Evolutionary conservation across 345 rosid genomes (phyloP).

Genomic region (Bruguiera sexangula): DNA sequence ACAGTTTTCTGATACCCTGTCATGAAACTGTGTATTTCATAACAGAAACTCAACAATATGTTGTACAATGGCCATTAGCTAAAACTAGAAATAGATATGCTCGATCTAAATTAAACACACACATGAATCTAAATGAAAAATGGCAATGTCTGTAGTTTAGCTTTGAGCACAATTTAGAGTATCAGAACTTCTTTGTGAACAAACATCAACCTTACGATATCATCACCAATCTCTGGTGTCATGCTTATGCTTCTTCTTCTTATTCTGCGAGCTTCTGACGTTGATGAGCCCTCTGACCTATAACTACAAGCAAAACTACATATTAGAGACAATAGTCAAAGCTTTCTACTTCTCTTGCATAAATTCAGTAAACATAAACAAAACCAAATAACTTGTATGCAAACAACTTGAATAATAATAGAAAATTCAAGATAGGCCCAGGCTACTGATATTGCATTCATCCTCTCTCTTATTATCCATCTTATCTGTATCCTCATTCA

Average conservation of each 20-base stretch:
- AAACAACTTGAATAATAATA: background rate
- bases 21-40: too few relatives aligned
- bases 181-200: background rate
- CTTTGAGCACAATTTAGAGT: background rate
- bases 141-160: too few relatives aligned
- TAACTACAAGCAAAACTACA: slow-evolving; percentile 30
- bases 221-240: slow-evolving; percentile 98
- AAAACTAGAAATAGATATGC: too few relatives aligned
- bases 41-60: too few relatives aligned
- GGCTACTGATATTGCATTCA: background rate
- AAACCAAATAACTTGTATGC: background rate
- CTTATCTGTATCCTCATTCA: background rate
- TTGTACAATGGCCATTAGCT: too few relatives aligned
- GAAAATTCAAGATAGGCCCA: background rate
- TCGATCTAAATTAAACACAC: too few relatives aligned
- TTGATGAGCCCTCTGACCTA: slow-evolving; percentile 82
- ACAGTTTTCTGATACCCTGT: too few relatives aligned
- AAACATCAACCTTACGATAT: slow-evolving; percentile 81
- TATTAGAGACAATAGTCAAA: background rate
- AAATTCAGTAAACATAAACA: background rate
- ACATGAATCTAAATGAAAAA: too few relatives aligned
- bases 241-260: slow-evolving; percentile 98
- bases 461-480: background rate
- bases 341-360: too few relatives aligned
- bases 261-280: slow-evolving; percentile 71